Evolutionary conservation across 148 eudicot genomes (phyloP).

Genomic region (Linanthus parryae): DNA sequence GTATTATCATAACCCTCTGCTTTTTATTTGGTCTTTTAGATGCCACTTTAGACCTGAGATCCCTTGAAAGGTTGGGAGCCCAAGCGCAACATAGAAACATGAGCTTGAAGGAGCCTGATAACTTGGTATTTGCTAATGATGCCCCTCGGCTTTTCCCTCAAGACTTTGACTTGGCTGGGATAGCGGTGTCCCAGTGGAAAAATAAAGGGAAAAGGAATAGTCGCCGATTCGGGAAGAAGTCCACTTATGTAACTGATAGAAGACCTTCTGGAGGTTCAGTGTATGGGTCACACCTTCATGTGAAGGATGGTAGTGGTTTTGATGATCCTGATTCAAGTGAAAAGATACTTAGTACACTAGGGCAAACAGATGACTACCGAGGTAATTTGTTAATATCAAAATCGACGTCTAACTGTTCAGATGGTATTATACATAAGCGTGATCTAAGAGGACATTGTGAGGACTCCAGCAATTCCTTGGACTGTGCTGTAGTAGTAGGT

Average conservation of each 20-base stretch:
- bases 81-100: constrained; percentile 47
- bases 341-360: constrained; percentile 29
- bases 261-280: constrained; percentile 18
- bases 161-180: constrained; percentile 28
- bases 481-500: constrained; percentile 33
- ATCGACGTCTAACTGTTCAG: constrained; percentile 34
- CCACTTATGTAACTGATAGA: constrained; percentile 19
- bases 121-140: too few relatives aligned
- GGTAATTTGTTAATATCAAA: constrained; percentile 22
- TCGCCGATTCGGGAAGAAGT: constrained; percentile 49
- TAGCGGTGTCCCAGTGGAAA: constrained; percentile 75
- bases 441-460: constrained; percentile 49
- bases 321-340: constrained; percentile 42
- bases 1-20: constrained; percentile 11
- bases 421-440: constrained; percentile 21
- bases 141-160: constrained; percentile 33
- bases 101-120: constrained; percentile 55
- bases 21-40: constrained; percentile 31
- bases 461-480: constrained; percentile 36
- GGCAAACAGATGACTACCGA: constrained; percentile 31
- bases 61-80: constrained; percentile 33
- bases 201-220: constrained; percentile 80
- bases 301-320: constrained; percentile 33
- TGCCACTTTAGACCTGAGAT: constrained; percentile 52
- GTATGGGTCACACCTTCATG: constrained; percentile 27